Conservation (phyloP, 2,329 filamentous ascomycete species). For the Davidsoniella virescens region DNA sequence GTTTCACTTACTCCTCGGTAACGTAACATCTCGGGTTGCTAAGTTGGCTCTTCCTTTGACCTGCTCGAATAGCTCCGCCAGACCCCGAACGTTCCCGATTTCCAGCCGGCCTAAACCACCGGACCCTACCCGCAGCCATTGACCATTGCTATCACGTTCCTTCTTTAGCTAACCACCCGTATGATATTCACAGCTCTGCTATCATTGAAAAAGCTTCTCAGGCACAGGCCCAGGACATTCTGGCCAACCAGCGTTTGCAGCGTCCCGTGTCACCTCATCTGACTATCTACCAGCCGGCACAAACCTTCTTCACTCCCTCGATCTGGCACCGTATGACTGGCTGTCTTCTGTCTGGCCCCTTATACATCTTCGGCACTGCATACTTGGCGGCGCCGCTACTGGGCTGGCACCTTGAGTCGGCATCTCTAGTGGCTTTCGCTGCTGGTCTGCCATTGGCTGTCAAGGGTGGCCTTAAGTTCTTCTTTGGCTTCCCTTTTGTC, state of each 20-base stretch:
- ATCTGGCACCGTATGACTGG: slow-evolving; percentile 76
- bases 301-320: slow-evolving; percentile 65
- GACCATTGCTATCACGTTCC: slow-evolving; percentile 1
- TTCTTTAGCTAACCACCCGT: slow-evolving; percentile 4
- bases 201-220: slow-evolving; percentile 41
- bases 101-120: neutral
- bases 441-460: slow-evolving; percentile 40
- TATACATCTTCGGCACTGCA: slow-evolving; percentile 66
- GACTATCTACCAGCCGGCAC: slow-evolving; percentile 67
- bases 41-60: too few species aligned
- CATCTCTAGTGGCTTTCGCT: slow-evolving; percentile 43
- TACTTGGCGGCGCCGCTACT: slow-evolving; percentile 68
- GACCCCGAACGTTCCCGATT: neutral
- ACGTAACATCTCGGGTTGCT: neutral
- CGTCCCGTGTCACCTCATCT: slow-evolving; percentile 80
- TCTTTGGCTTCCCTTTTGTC: slow-evolving; percentile 40
- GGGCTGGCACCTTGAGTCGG: slow-evolving; percentile 45
- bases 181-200: slow-evolving; percentile 28
- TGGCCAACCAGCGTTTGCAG: slow-evolving; percentile 62
- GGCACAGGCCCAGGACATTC: slow-evolving; percentile 43
- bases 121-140: neutral
- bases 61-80: neutral
- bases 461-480: slow-evolving; percentile 41
- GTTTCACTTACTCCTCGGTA: slow-evolving; percentile 8
- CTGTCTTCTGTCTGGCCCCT: slow-evolving; percentile 47